Conservation (phyloP, 225 moss, liverwort and hornwort genomes). For the Asterella californica region DNA sequence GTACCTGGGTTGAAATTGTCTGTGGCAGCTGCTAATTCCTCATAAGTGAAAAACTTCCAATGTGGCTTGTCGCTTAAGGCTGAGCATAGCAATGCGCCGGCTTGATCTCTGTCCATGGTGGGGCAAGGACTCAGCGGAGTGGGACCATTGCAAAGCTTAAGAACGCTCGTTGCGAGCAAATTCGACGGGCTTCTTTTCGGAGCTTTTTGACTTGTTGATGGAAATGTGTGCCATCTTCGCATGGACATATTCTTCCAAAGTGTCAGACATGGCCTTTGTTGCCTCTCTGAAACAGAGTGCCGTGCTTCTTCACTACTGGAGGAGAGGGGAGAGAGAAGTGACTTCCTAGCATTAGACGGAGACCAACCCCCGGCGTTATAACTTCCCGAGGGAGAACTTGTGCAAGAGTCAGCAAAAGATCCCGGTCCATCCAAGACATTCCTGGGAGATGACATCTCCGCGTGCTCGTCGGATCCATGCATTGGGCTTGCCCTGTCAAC, state of each 20-base stretch:
- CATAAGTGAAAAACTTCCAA: conserved; percentile 79
- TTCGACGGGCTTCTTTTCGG: conserved; percentile 43
- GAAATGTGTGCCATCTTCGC: conserved; percentile 86
- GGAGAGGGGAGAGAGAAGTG: conserved; percentile 47
- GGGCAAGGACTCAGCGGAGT: conserved; percentile 62
- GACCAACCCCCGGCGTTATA: conserved; percentile 72
- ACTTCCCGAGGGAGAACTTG: conserved; percentile 49
- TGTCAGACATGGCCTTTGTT: conserved; percentile 64
- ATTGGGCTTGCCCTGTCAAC: conserved; percentile 26
- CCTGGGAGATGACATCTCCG: conserved; percentile 62
- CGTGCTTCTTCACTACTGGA: conserved; percentile 48
- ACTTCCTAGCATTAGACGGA: conserved; percentile 59
- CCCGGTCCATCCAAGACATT: conserved; percentile 76
- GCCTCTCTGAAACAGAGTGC: conserved; percentile 32
- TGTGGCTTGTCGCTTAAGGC: conserved; percentile 56
- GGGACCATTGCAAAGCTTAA: conserved; percentile 65
- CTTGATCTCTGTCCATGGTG: conserved; percentile 54
- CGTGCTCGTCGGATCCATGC: conserved; percentile 38
- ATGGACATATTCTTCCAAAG: conserved; percentile 87
- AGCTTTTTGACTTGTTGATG: conserved; percentile 62
- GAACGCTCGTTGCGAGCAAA: conserved; percentile 37
- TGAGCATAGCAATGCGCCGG: conserved; percentile 48
- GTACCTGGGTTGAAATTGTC: conserved; percentile 63
- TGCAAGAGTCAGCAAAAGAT: conserved; percentile 42
- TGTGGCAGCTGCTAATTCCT: conserved; percentile 73